These are phyloP conservation scores for Ceratocystis cubensis DNA, from an alignment of 2,329 filamentous ascomycete species.

Conservation along the genomic window DNA sequence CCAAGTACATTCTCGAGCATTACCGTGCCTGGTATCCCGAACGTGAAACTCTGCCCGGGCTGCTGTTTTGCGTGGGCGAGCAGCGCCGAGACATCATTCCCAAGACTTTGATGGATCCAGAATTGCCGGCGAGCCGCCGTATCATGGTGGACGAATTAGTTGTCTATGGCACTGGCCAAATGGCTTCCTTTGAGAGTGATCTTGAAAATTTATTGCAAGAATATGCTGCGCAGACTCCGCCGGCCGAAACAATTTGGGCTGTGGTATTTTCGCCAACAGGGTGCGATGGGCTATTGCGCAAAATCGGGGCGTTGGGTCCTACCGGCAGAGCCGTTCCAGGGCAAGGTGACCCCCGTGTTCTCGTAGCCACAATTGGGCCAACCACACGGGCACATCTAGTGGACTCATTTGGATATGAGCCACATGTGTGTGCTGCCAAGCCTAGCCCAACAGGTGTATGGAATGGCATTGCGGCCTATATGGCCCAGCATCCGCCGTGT, in stretches of 20 bases:
- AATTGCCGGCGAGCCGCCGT: conserved; percentile 36
- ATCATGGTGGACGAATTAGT: conserved; percentile 66
- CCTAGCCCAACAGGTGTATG: conserved; percentile 73
- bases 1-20: conserved; percentile 64
- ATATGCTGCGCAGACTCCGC: conserved; percentile 52
- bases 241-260: conserved; percentile 37
- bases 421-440: conserved; percentile 67
- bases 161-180: conserved; percentile 76
- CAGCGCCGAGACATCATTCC: conserved; percentile 84
- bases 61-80: conserved; percentile 85
- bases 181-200: conserved; percentile 60
- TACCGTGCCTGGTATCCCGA: conserved; percentile 46
- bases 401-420: conserved; percentile 50
- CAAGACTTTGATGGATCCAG: conserved; percentile 53
- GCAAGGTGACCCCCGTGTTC: conserved; percentile 32
- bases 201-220: conserved; percentile 43
- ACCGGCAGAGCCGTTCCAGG: conserved; percentile 21
- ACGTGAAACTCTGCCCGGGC: conserved; percentile 39
- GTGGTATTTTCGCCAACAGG: conserved; percentile 50
- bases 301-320: conserved; percentile 40
- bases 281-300: conserved; percentile 48
- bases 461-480: conserved; percentile 45
- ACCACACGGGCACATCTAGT: conserved; percentile 70
- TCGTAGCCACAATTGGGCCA: conserved; percentile 80
- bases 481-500: not conserved